Base-by-base conservation (phyloP, 805 yeast species). In the Lipomyces spencermartinsiae region DNA sequence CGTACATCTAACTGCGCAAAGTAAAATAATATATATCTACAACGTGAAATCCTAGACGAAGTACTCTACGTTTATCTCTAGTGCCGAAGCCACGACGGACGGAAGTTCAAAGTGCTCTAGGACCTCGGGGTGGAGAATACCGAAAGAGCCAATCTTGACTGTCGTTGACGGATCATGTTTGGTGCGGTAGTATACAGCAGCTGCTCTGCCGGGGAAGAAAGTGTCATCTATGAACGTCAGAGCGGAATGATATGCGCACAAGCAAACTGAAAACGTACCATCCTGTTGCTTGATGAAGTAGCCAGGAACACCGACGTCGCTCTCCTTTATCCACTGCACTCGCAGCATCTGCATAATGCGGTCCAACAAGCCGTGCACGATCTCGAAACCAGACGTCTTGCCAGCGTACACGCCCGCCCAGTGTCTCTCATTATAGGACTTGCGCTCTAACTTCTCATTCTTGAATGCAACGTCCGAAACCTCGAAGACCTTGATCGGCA, bases 181-280 rank as follows among this genome's bases (percentile, higher is more conserved):
- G 66, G 84, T 81, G 83, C 96, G 87, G 81, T 88, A 91, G 81
- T 84, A 86, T 71, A 95, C 85, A 76, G 86, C 89, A 62, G 99
- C 99, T 70, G 97, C 98, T 83, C 99, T 90, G 55, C 98, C 99
- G 53, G 97, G 97, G 90, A 95, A 95, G 81, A 85, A 94, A 68
- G 93, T 90, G 61, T 87, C 84, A 77, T 70, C 66, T 34, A 31
- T 19, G 61, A 8, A 49, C 14, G 31, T n/a, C 12, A 29, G n/a
- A n/a, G 34, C 19, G 9, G 29, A 56, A 16, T 33, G 19, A n/a
- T 12, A 29, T 6, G 12, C 37, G 37, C 29, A 10, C 14, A 6
- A 29, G 5, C 34, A 56, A 31, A 56, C 31, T 34, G 16, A 35
- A 16, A n/a, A 56, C 37, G 7, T 62, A 62, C 65, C 59, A 25